Conservation (phyloP, 2,329 filamentous ascomycete genomes). For the Coniochaeta hoffmannii region DNA sequence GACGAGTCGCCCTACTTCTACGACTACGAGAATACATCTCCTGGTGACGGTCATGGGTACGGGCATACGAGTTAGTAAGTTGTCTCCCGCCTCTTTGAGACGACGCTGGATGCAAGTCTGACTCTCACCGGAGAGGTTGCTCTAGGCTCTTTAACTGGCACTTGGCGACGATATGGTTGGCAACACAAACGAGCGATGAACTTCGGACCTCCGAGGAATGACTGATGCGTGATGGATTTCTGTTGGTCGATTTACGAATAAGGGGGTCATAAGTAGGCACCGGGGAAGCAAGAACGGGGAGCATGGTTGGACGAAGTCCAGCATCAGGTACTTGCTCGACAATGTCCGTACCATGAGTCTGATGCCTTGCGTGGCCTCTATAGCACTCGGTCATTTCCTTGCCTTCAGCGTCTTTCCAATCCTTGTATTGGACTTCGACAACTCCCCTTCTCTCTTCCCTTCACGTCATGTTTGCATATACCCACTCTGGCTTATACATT, state of each 20-base stretch:
- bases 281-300: not conserved
- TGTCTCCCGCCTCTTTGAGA: not conserved
- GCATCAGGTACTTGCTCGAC: not conserved
- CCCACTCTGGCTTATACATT: not conserved
- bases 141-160: not conserved
- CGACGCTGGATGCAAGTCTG: not conserved
- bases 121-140: not conserved
- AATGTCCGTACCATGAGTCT: not conserved
- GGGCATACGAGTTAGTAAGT: not conserved
- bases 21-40: slow-evolving; percentile 7
- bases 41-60: not conserved
- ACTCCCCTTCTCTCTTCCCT: not conserved
- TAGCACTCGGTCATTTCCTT: not conserved
- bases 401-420: not conserved
- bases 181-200: not conserved
- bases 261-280: not conserved
- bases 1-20: slow-evolving; percentile 16
- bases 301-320: not conserved
- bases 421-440: not conserved
- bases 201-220: not conserved
- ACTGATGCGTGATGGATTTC: not conserved
- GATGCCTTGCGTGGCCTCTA: not conserved
- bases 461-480: not conserved
- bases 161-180: not conserved
- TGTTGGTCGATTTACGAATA: not conserved